Conservation (phyloP, 2,329 filamentous ascomycete genomes). For the Fonsecaea multimorphosa region DNA sequence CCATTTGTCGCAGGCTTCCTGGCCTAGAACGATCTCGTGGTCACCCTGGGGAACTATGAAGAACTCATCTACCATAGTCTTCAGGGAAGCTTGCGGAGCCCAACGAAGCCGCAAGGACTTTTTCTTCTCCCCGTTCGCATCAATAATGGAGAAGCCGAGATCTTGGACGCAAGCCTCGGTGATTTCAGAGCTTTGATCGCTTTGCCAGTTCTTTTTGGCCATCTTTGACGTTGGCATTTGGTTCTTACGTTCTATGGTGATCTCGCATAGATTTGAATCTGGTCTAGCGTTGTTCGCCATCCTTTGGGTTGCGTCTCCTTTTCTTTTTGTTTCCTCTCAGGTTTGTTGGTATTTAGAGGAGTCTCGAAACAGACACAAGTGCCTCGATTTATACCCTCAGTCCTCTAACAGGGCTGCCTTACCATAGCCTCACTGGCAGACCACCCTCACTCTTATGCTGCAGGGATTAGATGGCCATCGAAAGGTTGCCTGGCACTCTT, state of each 20-base stretch:
- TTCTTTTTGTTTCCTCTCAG: not conserved
- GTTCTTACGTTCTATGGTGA: not conserved
- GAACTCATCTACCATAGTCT: not conserved
- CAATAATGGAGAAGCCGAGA: not conserved
- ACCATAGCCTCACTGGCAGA: slow-evolving; percentile 1
- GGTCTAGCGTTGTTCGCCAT: not conserved
- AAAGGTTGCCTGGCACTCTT: not conserved
- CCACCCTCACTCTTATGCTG: not conserved
- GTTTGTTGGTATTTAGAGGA: not conserved
- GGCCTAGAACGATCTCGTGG: not conserved
- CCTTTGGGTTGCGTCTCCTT: not conserved
- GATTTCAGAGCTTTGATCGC: not conserved
- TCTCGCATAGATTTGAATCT: not conserved
- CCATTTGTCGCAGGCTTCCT: not conserved
- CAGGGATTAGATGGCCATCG: not conserved
- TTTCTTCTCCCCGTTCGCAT: not conserved
- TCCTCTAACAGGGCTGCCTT: not conserved
- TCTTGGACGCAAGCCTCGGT: not conserved
- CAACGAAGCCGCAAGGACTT: slow-evolving; percentile 1
- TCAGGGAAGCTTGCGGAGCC: not conserved
- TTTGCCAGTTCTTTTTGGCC: not conserved
- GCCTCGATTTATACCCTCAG: slow-evolving; percentile 4
- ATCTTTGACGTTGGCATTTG: not conserved
- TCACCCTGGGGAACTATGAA: not conserved
- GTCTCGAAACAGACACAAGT: not conserved